A percentile compares a stretch with the other conserved stretches of the same genome.
Conservation (phyloP, 495 filamentous ascomycete genomes). For the Aspergillus incahuasiensis region DNA sequence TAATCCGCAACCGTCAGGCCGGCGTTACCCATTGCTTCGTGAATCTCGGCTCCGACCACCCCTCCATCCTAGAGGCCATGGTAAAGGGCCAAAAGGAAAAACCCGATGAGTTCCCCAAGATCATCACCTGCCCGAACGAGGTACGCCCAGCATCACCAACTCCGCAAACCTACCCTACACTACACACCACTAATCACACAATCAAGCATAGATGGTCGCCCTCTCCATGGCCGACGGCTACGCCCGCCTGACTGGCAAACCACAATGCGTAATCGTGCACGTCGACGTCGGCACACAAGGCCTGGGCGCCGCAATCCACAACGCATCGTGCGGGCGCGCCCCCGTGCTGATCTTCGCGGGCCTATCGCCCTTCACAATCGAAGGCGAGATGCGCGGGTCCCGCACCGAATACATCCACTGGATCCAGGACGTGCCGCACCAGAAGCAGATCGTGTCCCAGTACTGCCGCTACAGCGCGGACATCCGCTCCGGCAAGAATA, state of each 20-base stretch:
- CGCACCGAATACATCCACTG: conserved; percentile 96
- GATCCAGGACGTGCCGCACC: conserved; percentile 95
- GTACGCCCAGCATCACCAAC: conserved; percentile 18
- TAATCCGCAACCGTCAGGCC: conserved; percentile 43
- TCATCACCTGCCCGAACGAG: conserved; percentile 93
- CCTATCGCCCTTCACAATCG: conserved; percentile 80
- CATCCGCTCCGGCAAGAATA: conserved; percentile 85
- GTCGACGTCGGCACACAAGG: conserved; percentile 97
- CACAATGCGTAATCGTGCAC: conserved; percentile 91
- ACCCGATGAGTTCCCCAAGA: conserved; percentile 66
- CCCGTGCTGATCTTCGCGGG: conserved; percentile 91
- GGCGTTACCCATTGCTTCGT: conserved; percentile 89
- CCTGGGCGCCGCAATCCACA: conserved; percentile 86
- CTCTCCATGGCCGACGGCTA: conserved; percentile 97
- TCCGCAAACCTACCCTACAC: not conserved
- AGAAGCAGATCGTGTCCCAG: conserved; percentile 85
- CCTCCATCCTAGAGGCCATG: conserved; percentile 92
- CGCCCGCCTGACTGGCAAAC: conserved; percentile 77
- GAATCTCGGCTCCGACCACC: conserved; percentile 93
- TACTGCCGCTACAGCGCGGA: conserved; percentile 93
- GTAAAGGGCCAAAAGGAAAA: conserved; percentile 74
- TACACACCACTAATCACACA: not conserved
- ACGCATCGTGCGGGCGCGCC: conserved; percentile 78
- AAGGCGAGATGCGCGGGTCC: conserved; percentile 84
- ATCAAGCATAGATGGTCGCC: conserved; percentile 74